Percentiles rank a stretch among this genome's conserved stretches.
Conservation (phyloP, 345 rosid genomes). For the Syzygium grande region DNA sequence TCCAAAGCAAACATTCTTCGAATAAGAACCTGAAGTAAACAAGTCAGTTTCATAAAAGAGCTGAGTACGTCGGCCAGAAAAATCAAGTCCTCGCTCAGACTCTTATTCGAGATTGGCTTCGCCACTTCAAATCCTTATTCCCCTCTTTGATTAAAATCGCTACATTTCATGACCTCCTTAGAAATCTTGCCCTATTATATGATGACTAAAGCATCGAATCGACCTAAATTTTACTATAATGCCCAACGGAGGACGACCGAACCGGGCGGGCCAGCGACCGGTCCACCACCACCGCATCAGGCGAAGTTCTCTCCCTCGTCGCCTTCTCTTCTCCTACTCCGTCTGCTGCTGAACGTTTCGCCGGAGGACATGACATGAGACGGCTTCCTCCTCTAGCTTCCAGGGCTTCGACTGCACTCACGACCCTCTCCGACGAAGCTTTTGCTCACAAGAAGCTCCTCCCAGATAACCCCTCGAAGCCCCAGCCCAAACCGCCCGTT, state of each 20-base stretch:
- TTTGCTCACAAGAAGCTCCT: neutral
- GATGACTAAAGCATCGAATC: no score
- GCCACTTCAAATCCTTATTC: no score
- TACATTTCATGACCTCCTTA: no score
- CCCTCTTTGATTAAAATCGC: no score
- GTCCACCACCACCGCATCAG: neutral
- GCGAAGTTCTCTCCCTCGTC: neutral
- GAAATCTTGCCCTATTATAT: no score
- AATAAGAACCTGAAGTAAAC: no score
- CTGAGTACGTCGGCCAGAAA: no score
- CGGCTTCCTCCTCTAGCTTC: conserved; percentile 40
- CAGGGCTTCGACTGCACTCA: conserved; percentile 28
- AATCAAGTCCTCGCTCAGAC: no score
- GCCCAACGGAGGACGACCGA: neutral
- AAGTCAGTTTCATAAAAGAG: no score
- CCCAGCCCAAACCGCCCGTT: neutral
- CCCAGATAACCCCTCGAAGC: conserved; percentile 3
- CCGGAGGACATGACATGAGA: conserved; percentile 30
- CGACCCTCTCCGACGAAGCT: neutral
- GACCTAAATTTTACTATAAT: neutral
- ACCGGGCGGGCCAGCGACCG: neutral
- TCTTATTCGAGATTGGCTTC: no score
- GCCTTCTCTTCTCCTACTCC: neutral
- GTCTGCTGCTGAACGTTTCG: neutral
- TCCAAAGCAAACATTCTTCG: no score